These are phyloP conservation scores for Nyctanthes arbortristis DNA, from an alignment of 257 asterid genomes.

Conservation along the genomic window DNA sequence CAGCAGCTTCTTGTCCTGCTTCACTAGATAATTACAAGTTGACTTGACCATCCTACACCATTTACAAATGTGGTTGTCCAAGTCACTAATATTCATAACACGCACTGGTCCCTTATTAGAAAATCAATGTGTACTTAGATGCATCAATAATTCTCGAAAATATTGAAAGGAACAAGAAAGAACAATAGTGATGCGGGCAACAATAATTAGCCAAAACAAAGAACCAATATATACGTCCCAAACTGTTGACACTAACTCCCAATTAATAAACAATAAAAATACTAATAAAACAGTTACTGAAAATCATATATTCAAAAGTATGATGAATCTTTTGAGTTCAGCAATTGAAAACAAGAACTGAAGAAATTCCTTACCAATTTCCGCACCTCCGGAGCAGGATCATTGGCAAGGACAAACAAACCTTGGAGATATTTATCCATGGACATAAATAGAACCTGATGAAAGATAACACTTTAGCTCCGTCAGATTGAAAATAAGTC, in stretches of 20 bases:
- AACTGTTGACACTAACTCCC: not conserved
- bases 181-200: not conserved
- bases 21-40: constrained; percentile 8
- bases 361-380: constrained; percentile 67
- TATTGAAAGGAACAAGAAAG: constrained; percentile 3
- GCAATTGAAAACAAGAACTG: not conserved
- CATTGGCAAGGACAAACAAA: constrained; percentile 86
- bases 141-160: constrained; percentile 9
- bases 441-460: constrained; percentile 64
- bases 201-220: constrained; percentile 17
- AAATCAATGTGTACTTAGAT: constrained; percentile 4
- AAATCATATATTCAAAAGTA: constrained; percentile 5
- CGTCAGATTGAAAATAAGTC: constrained; percentile 10
- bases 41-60: not conserved
- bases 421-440: constrained; percentile 96
- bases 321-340: not conserved
- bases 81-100: constrained; percentile 9
- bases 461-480: constrained; percentile 5
- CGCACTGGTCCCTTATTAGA: not conserved
- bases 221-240: not conserved
- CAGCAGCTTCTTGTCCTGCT: not conserved
- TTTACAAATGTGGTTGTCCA: constrained; percentile 5
- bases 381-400: constrained; percentile 78
- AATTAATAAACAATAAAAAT: not conserved
- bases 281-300: not conserved